These are phyloP conservation scores for Solanum gandarillasii DNA, from an alignment of 257 asterid species.

Conservation along the genomic window DNA sequence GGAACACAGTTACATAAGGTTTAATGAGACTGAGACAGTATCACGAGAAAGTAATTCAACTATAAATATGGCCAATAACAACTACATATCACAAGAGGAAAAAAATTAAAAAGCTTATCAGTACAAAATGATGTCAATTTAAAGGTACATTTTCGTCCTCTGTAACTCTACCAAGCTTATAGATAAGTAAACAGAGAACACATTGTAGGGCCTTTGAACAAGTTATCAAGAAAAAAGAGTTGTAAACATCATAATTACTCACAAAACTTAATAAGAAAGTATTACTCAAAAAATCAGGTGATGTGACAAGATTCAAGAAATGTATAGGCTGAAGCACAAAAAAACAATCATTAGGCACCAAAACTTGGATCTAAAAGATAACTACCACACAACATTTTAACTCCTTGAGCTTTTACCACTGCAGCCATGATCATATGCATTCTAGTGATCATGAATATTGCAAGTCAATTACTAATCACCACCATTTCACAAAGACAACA, in stretches of 20 bases:
- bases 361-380: background rate
- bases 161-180: background rate
- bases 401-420: background rate
- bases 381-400: background rate
- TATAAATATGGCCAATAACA: background rate
- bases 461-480: background rate
- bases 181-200: background rate
- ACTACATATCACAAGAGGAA: background rate
- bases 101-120: background rate
- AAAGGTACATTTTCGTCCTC: background rate
- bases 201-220: background rate
- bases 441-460: background rate
- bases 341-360: background rate
- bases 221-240: background rate
- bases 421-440: background rate
- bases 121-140: background rate
- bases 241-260: background rate
- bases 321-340: background rate
- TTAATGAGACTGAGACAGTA: background rate
- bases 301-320: background rate
- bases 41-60: background rate
- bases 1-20: background rate
- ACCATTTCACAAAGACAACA: background rate
- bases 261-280: background rate
- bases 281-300: background rate